Conservation (phyloP, 495 filamentous ascomycete genomes). For the Penicillium turbatum region DNA sequence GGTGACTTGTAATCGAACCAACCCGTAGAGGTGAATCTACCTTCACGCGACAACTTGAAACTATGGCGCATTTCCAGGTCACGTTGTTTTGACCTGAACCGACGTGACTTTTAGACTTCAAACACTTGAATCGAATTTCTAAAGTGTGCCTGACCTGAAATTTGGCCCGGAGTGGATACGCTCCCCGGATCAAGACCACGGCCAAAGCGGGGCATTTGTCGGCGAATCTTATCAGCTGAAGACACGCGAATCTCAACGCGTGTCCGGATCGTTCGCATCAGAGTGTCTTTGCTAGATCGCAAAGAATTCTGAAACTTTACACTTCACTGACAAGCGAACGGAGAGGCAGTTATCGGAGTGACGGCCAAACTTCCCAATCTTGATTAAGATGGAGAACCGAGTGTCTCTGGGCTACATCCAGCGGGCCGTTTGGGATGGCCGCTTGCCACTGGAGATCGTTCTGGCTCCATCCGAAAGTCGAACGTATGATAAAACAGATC, state of each 20-base stretch:
- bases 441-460: slow-evolving; percentile 48
- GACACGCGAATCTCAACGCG: slow-evolving; percentile 5
- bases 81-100: no score
- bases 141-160: background rate
- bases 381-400: slow-evolving; percentile 19
- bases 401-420: slow-evolving; percentile 38
- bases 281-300: background rate
- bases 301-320: background rate
- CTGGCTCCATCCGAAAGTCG: slow-evolving; percentile 52
- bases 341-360: background rate
- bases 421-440: slow-evolving; percentile 47
- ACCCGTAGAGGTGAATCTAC: no score
- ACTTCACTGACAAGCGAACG: background rate
- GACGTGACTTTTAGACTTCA: background rate
- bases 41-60: no score
- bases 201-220: slow-evolving; percentile 39
- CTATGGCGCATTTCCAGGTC: no score
- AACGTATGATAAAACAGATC: slow-evolving; percentile 49
- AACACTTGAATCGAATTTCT: background rate
- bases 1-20: no score
- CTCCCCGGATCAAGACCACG: slow-evolving; percentile 40
- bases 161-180: background rate
- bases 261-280: slow-evolving; percentile 1
- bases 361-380: background rate
- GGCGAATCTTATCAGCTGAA: slow-evolving; percentile 6